Conservation (phyloP, 345 rosid species). For the Viola odorata region DNA sequence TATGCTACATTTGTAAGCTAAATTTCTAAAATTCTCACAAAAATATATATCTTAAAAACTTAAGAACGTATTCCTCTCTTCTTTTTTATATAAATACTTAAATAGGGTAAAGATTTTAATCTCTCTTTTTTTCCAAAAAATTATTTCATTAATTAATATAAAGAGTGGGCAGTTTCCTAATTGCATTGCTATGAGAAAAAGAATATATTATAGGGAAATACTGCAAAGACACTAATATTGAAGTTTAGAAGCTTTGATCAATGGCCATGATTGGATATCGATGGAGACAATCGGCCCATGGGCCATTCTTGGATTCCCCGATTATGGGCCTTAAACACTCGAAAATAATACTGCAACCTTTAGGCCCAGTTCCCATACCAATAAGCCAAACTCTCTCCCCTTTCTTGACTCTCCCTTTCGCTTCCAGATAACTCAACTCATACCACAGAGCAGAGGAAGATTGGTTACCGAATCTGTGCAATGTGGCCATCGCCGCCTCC, state of each 20-base stretch:
- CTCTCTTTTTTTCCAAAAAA: too few relatives aligned
- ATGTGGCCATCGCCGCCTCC: constrained; percentile 49
- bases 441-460: constrained; percentile 55
- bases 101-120: too few relatives aligned
- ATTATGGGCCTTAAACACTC: constrained; percentile 38
- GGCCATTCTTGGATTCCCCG: constrained; percentile 26
- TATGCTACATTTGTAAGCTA: too few relatives aligned
- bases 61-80: too few relatives aligned
- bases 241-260: not conserved
- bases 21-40: too few relatives aligned
- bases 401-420: constrained; percentile 38
- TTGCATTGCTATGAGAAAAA: too few relatives aligned
- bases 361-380: constrained; percentile 50
- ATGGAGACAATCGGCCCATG: constrained; percentile 40
- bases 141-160: too few relatives aligned
- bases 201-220: too few relatives aligned
- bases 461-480: constrained; percentile 57
- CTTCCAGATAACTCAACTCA: constrained; percentile 48
- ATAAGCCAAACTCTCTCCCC: constrained; percentile 49
- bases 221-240: too few relatives aligned
- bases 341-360: constrained; percentile 34
- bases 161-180: too few relatives aligned
- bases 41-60: too few relatives aligned
- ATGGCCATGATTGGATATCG: constrained; percentile 21
- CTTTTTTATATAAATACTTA: too few relatives aligned